phyloP scores from a whole-genome alignment of 1,284 basidiomycete genomes.

The Butyriboletus regius region DNA sequence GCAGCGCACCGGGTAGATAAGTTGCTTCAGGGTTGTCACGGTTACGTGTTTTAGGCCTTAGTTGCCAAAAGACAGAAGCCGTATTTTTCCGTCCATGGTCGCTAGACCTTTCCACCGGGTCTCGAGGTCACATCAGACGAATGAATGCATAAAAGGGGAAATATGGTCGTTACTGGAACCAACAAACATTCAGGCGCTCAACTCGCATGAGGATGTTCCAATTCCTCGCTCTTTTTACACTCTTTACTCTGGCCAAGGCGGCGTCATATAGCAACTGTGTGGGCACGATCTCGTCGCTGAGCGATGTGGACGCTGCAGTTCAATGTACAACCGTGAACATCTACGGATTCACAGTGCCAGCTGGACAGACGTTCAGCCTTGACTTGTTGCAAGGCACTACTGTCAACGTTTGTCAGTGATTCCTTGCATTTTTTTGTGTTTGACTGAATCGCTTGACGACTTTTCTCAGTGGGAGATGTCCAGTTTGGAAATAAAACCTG shows the following conservation, averaged over 20 bases:
- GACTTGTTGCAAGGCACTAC: conserved; percentile 36
- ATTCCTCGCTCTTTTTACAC: conserved; percentile 11
- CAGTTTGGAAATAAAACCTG: conserved; percentile 37
- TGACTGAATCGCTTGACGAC: not conserved
- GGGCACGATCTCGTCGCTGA: conserved; percentile 32
- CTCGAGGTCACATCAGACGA: not conserved
- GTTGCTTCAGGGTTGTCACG: too few relatives aligned
- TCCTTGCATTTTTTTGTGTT: not conserved
- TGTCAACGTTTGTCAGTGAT: conserved; percentile 34
- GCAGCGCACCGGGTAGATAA: too few relatives aligned
- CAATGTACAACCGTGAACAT: conserved; percentile 35
- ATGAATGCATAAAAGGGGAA: conserved; percentile 1
- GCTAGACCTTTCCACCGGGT: not conserved
- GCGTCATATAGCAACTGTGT: conserved; percentile 19
- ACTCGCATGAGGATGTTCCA: conserved; percentile 14
- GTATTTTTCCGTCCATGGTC: not conserved
- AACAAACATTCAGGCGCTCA: not conserved
- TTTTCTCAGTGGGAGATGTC: conserved; percentile 39
- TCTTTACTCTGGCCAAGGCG: conserved; percentile 19
- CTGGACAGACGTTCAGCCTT: conserved; percentile 38
- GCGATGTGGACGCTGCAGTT: conserved; percentile 30
- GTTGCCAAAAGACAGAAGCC: not conserved
- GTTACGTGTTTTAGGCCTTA: not conserved
- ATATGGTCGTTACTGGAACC: not conserved
- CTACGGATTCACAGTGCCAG: conserved; percentile 39